Evolutionary conservation across 2,329 filamentous ascomycete species (phyloP).

Genomic region (Arthrobotrys entomopaga): DNA sequence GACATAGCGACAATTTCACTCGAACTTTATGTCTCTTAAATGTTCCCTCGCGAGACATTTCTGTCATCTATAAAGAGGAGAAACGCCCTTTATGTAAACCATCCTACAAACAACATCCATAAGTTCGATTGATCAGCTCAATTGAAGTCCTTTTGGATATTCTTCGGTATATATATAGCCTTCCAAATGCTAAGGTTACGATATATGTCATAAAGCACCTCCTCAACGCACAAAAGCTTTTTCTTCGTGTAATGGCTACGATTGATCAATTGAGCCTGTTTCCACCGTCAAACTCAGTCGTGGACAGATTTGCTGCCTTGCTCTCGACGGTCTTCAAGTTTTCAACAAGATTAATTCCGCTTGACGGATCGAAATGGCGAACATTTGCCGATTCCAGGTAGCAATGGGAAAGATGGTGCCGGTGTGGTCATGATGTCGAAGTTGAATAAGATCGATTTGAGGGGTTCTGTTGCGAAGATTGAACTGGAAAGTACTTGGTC

Average conservation of each 20-base stretch:
- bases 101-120: too few species aligned
- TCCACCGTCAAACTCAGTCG: neutral
- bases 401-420: slow-evolving; percentile 66
- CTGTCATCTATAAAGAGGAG: too few species aligned
- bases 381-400: slow-evolving; percentile 69
- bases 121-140: too few species aligned
- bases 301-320: slow-evolving; percentile 24
- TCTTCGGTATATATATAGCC: neutral
- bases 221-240: neutral
- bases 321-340: slow-evolving; percentile 5
- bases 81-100: too few species aligned
- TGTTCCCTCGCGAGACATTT: too few species aligned
- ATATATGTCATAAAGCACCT: neutral
- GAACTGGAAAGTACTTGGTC: slow-evolving; percentile 65
- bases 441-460: slow-evolving; percentile 62
- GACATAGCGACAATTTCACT: too few species aligned
- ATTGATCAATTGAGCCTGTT: too few species aligned
- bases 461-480: slow-evolving; percentile 62
- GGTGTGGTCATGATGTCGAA: slow-evolving; percentile 66
- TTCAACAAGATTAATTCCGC: slow-evolving; percentile 20
- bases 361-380: slow-evolving; percentile 71
- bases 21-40: too few species aligned
- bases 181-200: neutral
- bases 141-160: neutral
- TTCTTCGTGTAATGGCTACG: neutral